Evolutionary conservation across 1,284 basidiomycete species (phyloP).

Genomic region (Wallemia ichthyophaga): DNA sequence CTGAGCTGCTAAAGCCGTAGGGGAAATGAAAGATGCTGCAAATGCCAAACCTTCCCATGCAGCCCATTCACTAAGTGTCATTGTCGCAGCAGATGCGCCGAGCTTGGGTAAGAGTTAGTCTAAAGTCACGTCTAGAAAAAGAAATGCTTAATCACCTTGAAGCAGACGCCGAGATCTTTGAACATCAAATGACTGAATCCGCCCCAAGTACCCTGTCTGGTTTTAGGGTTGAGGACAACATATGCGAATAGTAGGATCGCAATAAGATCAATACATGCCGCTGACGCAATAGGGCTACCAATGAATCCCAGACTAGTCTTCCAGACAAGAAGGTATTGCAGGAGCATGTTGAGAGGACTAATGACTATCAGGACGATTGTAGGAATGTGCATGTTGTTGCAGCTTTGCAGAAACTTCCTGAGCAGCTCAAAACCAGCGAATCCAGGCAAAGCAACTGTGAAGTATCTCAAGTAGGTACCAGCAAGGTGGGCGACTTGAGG

Average conservation of each 20-base stretch:
- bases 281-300: conserved; percentile 27
- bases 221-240: neutral
- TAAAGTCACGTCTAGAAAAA: neutral
- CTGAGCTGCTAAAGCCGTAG: neutral
- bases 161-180: neutral
- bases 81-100: neutral
- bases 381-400: conserved; percentile 40
- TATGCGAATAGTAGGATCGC: neutral
- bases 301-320: conserved; percentile 28
- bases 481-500: conserved; percentile 25
- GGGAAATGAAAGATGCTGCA: neutral
- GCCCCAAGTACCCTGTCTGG: neutral
- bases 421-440: conserved; percentile 43
- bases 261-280: neutral
- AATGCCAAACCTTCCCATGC: neutral
- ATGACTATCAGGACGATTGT: conserved; percentile 28
- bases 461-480: conserved; percentile 29
- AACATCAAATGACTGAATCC: neutral
- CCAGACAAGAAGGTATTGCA: conserved; percentile 31
- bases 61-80: neutral
- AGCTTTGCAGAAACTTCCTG: conserved; percentile 43
- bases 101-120: neutral
- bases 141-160: neutral
- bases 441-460: conserved; percentile 32
- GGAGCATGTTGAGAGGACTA: conserved; percentile 29